phyloP scores from a whole-genome alignment of 2,329 filamentous ascomycete species.

The Cladophialophora chaetospira region DNA sequence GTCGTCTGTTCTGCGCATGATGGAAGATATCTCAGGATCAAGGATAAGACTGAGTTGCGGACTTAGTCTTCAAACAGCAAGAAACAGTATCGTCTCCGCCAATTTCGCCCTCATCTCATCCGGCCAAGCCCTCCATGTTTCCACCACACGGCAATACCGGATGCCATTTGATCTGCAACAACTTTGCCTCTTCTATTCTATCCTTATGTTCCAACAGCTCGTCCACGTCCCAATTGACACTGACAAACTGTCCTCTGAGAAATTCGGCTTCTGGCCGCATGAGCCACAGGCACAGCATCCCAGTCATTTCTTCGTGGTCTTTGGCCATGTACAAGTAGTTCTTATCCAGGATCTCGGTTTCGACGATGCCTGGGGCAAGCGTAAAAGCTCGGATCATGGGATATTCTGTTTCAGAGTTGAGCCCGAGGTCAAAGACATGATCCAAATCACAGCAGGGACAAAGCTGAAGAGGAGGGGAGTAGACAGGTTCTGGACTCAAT shows the following conservation, averaged over 20 bases:
- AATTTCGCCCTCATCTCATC: too few relatives aligned
- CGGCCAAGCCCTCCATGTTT: too few relatives aligned
- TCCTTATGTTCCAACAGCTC: background rate
- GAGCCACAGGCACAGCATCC: background rate
- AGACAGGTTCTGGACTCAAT: too few relatives aligned
- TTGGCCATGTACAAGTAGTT: background rate
- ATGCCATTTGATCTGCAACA: background rate
- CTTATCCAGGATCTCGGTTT: background rate
- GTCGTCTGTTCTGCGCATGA: background rate
- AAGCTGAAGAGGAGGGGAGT: too few relatives aligned
- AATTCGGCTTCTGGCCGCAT: background rate
- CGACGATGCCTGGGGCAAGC: background rate
- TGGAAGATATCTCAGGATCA: background rate
- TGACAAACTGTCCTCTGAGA: background rate
- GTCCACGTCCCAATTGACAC: background rate
- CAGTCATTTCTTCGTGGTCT: background rate
- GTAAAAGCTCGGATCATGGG: background rate
- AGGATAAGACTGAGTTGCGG: too few relatives aligned
- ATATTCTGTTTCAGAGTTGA: too few relatives aligned
- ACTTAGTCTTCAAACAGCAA: too few relatives aligned
- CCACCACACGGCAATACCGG: background rate
- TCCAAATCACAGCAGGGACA: too few relatives aligned
- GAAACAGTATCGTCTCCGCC: too few relatives aligned
- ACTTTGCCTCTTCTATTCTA: background rate
- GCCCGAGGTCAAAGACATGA: too few relatives aligned